Evolutionary conservation across 2,329 filamentous ascomycete species (phyloP).

Genomic region (Botrytis fragariae): DNA sequence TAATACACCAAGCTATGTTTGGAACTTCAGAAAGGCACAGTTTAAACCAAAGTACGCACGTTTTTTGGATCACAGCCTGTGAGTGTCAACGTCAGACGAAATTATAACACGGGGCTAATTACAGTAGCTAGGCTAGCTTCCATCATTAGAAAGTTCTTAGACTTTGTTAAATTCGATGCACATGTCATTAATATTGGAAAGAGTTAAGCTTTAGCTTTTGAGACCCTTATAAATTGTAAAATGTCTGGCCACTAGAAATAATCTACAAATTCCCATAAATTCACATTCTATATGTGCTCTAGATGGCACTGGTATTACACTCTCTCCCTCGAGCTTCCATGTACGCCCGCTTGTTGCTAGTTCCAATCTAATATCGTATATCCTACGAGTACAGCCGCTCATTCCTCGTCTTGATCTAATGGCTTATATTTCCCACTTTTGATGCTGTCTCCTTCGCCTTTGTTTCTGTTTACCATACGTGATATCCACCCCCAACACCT

Average conservation of each 20-base stretch:
- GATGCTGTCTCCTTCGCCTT: conserved; percentile 39
- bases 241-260: conserved; percentile 2
- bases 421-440: conserved; percentile 36
- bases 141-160: not conserved
- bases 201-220: not conserved
- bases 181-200: not conserved
- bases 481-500: conserved; percentile 68
- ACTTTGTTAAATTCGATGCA: not conserved
- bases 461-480: conserved; percentile 58
- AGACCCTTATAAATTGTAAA: not conserved
- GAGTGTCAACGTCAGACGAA: conserved; percentile 2
- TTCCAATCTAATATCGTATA: conserved; percentile 13
- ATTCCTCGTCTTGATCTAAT: conserved; percentile 47
- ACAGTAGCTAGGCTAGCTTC: not conserved
- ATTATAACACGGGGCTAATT: not conserved
- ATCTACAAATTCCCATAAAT: conserved; percentile 14
- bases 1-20: not conserved
- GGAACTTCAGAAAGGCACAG: not conserved
- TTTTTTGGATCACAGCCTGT: not conserved
- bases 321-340: conserved; percentile 8
- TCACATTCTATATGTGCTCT: conserved; percentile 20
- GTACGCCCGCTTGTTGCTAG: conserved; percentile 26
- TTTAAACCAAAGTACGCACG: not conserved
- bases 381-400: conserved; percentile 2
- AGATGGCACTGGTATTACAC: conserved; percentile 23